Evolutionary conservation across 768 basidiomycete species (phyloP).

Genomic region (Dentipellis sp.): DNA sequence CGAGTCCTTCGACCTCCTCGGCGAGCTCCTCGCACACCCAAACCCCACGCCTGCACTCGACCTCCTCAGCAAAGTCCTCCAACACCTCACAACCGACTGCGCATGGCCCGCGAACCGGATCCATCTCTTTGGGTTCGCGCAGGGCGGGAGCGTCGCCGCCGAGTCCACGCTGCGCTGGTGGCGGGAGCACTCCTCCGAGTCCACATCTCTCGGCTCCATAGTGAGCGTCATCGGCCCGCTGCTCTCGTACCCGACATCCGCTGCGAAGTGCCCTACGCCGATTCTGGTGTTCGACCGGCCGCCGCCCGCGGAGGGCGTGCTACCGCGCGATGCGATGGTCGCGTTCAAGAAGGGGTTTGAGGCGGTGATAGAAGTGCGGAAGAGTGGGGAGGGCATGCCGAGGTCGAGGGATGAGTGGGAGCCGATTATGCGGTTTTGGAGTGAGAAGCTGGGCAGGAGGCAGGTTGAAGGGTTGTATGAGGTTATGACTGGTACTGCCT

Average conservation of each 20-base stretch:
- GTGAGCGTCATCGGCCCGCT: constrained; percentile 65
- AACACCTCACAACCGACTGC: constrained; percentile 50
- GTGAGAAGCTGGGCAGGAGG: constrained; percentile 49
- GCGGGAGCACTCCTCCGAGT: constrained; percentile 14
- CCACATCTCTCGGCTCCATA: constrained; percentile 50
- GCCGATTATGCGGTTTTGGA: constrained; percentile 84
- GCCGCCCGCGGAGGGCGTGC: constrained; percentile 32
- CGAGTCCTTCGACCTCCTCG: constrained; percentile 69
- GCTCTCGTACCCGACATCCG: constrained; percentile 65
- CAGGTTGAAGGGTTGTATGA: constrained; percentile 56
- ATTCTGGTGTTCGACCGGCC: constrained; percentile 50
- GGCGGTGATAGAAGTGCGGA: constrained; percentile 38
- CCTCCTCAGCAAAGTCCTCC: constrained; percentile 40
- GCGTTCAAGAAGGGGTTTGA: constrained; percentile 56
- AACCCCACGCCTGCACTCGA: constrained; percentile 66
- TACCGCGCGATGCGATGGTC: constrained; percentile 35
- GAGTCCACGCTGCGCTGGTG: constrained; percentile 58
- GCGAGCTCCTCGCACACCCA: constrained; percentile 59
- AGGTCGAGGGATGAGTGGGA: constrained; percentile 69
- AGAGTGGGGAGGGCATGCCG: constrained; percentile 60
- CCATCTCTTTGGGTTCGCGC: constrained; percentile 83
- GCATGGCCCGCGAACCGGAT: constrained; percentile 61
- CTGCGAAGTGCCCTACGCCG: constrained; percentile 46
- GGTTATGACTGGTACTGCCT: constrained; percentile 36
- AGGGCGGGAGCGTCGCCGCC: constrained; percentile 72